Conservation (phyloP, 495 filamentous ascomycete species). For the Neurospora discreta region DNA sequence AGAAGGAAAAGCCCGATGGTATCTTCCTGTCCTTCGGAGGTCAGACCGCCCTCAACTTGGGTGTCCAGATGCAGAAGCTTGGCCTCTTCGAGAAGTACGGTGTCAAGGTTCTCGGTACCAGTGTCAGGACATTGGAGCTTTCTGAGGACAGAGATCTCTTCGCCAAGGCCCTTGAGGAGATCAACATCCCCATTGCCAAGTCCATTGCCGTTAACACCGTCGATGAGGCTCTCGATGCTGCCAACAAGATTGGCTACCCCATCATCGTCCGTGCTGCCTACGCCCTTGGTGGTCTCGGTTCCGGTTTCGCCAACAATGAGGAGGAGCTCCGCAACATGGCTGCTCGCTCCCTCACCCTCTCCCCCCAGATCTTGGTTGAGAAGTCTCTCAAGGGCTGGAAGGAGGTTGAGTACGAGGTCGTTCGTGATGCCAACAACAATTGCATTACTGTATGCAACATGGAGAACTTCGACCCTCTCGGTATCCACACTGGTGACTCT, state of each 20-base stretch:
- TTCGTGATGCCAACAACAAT: slow-evolving; percentile 87
- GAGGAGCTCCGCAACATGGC: slow-evolving; percentile 89
- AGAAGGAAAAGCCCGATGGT: slow-evolving; percentile 87
- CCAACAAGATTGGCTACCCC: slow-evolving; percentile 80
- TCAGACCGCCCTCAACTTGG: slow-evolving; percentile 91
- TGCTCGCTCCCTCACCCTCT: slow-evolving; percentile 84
- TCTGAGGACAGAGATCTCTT: slow-evolving; percentile 96
- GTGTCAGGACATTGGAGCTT: slow-evolving; percentile 84
- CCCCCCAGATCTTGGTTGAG: slow-evolving; percentile 93
- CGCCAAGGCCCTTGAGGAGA: slow-evolving; percentile 76
- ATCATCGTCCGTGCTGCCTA: slow-evolving; percentile 97
- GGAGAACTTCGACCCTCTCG: slow-evolving; percentile 97
- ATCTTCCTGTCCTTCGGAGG: slow-evolving; percentile 97
- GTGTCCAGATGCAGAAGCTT: slow-evolving; percentile 94
- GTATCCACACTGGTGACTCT: slow-evolving; percentile 93
- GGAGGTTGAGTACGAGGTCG: slow-evolving; percentile 96
- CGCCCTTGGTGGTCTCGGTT: slow-evolving; percentile 88
- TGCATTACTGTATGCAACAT: slow-evolving; percentile 99
- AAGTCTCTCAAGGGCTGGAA: slow-evolving; percentile 99
- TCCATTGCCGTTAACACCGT: slow-evolving; percentile 84
- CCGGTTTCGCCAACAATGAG: slow-evolving; percentile 90
- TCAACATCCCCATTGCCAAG: slow-evolving; percentile 92
- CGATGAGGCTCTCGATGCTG: slow-evolving; percentile 82
- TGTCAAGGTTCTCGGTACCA: slow-evolving; percentile 89
- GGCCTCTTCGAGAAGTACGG: slow-evolving; percentile 90